Base-by-base conservation (phyloP, 2,329 filamentous ascomycete genomes). In the Clarireedia paspali region DNA sequence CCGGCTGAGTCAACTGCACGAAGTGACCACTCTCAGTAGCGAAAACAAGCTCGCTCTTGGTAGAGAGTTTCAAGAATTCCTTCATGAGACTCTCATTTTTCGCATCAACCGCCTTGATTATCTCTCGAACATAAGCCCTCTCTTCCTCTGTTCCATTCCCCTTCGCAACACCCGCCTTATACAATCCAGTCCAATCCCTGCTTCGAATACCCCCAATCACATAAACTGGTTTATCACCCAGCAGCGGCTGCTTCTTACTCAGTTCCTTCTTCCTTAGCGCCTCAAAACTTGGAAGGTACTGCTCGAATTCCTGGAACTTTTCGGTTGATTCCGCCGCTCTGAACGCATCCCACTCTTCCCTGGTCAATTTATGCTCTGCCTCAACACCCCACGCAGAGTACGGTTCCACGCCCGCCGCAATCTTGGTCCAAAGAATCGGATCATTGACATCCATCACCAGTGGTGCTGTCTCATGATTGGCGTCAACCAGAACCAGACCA, bases 1-100 rank as follows among this genome's bases (percentile, higher is more conserved):
- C 68, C 34, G 71, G 70, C 59, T 70, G 63, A 34, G 65, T 70
- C 34, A 72, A 36, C 50, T 72, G 66, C 2, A 72, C 62, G 62
- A 66, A 65, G 53, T 72, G 71, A 3, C 70, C 70, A 67, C 70
- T 72, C 58, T 68, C 59, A 1, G 9, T 48, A 1, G 67, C 67
- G 57, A 67, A 65, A 6, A 68, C 63, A 42, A 69, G 55, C 55
- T 65, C 59, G 6, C 62, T 62, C 52, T 59, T 67, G 1, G 60
- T 70, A 42, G 67, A 70, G 6, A 70, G 59, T 24, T 62, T 67
- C 56, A 66, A 56, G 15, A 62, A 58, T 50, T 67, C 62, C 39
- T 57, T 66, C 64, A 66, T 64, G 4, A 72, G 58, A n/a, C 47
- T 55, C 40, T 64, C 60, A 55, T 60, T 66, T 55, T 68, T 68